Percentiles rank a stretch among this genome's conserved stretches.
Conservation (phyloP, 108 stramenopile species). For the Fistulifera pelliculosa region DNA sequence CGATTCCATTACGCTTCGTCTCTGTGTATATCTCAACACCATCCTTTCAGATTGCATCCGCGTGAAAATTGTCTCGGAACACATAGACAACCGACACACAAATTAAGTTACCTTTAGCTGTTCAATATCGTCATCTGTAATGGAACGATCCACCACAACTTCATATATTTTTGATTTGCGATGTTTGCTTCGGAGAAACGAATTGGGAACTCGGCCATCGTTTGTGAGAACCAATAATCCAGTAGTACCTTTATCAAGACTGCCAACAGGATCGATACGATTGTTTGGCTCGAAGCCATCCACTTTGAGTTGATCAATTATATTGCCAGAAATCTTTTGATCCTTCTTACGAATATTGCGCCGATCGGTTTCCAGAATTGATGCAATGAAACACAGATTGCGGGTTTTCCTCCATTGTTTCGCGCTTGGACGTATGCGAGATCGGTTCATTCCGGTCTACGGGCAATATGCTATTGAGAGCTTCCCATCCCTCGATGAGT, state of each 20-base stretch:
- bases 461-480: slow-evolving; percentile 23
- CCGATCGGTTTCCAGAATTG: slow-evolving; percentile 79
- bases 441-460: not conserved
- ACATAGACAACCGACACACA: no score
- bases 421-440: not conserved
- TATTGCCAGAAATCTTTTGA: slow-evolving; percentile 33
- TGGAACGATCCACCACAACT: slow-evolving; percentile 34
- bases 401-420: slow-evolving; percentile 5
- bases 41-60: no score
- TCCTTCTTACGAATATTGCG: slow-evolving; percentile 73
- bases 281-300: slow-evolving; percentile 34
- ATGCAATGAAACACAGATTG: slow-evolving; percentile 27
- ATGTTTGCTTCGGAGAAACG: slow-evolving; percentile 33
- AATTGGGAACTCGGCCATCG: slow-evolving; percentile 74
- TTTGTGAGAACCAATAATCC: slow-evolving; percentile 59
- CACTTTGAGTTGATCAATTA: slow-evolving; percentile 36
- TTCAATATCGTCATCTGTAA: slow-evolving; percentile 28
- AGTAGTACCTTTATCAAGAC: slow-evolving; percentile 69
- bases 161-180: slow-evolving; percentile 60
- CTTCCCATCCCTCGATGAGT: slow-evolving; percentile 52
- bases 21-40: slow-evolving; percentile 56
- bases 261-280: slow-evolving; percentile 74
- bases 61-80: no score
- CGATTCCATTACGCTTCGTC: slow-evolving; percentile 41
- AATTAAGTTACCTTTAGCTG: slow-evolving; percentile 5